phyloP scores from a whole-genome alignment of 179 eudicot species.

The Beta lomatogona region DNA sequence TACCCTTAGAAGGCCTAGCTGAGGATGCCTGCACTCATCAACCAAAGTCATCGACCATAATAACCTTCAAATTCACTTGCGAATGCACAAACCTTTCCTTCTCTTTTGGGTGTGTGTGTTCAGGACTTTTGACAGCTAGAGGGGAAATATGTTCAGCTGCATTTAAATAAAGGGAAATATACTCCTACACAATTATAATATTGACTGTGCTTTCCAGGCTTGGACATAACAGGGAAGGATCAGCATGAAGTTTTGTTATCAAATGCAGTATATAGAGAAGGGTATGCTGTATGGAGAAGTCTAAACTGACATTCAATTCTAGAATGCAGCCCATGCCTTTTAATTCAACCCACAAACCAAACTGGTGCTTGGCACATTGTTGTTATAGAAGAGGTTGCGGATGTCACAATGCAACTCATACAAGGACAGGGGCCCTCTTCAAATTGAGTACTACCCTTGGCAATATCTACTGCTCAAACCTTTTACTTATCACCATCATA shows the following conservation, averaged over 20 bases:
- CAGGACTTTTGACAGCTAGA: too few relatives aligned
- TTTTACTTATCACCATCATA: conserved; percentile 66
- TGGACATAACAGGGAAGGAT: conserved; percentile 46
- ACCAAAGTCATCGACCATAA: neutral
- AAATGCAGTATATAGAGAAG: conserved; percentile 46
- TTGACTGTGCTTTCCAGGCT: neutral
- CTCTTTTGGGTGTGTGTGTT: too few relatives aligned
- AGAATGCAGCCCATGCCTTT: conserved; percentile 87
- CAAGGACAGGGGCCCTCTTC: conserved; percentile 81
- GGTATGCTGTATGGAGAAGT: conserved; percentile 50
- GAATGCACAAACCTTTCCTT: too few relatives aligned
- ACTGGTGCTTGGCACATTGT: conserved; percentile 27
- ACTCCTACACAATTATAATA: neutral
- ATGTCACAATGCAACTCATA: conserved; percentile 57
- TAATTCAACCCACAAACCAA: conserved; percentile 53
- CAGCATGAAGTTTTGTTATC: conserved; percentile 54
- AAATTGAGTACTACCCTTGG: conserved; percentile 20
- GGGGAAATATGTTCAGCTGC: neutral
- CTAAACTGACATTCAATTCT: conserved; percentile 70
- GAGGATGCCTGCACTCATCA: neutral
- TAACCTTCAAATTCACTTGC: too few relatives aligned
- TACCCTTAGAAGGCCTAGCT: too few relatives aligned
- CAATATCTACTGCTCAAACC: conserved; percentile 65
- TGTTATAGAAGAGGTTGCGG: conserved; percentile 73
- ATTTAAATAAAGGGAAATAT: neutral